Percentiles rank a stretch among this genome's conserved stretches.
Conservation (phyloP, 2,329 filamentous ascomycete genomes). For the Penicillium sp. region DNA sequence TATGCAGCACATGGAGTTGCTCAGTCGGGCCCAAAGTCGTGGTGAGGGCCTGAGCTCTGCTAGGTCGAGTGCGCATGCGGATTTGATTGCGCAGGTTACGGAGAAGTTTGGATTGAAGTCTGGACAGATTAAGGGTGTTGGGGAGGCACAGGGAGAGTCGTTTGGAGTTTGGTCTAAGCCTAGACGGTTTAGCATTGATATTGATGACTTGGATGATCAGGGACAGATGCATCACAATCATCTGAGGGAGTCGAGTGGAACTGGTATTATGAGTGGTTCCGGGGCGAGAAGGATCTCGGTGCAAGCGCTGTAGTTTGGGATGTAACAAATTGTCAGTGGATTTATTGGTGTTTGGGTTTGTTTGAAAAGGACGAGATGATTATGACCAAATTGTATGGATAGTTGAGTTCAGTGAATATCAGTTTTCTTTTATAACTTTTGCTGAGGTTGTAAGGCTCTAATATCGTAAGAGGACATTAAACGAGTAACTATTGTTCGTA, state of each 20-base stretch:
- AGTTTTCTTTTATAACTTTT: not conserved
- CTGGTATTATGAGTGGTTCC: constrained; percentile 27
- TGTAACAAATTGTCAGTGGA: not conserved
- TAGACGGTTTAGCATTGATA: constrained; percentile 34
- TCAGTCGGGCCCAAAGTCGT: constrained; percentile 30
- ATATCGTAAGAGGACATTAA: too few species aligned
- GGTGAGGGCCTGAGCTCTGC: constrained; percentile 13
- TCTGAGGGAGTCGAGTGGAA: constrained; percentile 30
- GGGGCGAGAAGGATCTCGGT: constrained; percentile 26
- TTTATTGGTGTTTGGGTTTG: not conserved
- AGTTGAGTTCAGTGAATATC: not conserved
- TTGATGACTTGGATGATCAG: constrained; percentile 30
- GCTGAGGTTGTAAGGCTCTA: not conserved
- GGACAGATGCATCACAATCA: constrained; percentile 30
- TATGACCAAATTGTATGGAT: not conserved
- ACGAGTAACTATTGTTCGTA: not conserved
- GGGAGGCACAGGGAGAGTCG: constrained; percentile 17
- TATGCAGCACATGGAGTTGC: constrained; percentile 31
- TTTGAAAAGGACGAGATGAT: not conserved
- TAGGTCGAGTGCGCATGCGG: constrained; percentile 23
- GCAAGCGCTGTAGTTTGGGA: constrained; percentile 19
- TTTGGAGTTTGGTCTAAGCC: constrained; percentile 35
- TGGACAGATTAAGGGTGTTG: constrained; percentile 21
- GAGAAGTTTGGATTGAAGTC: constrained; percentile 29
- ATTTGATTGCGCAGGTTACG: constrained; percentile 27